Base-by-base conservation (phyloP, 805 yeast genomes). In the Wickerhamiella allomyrinae region DNA sequence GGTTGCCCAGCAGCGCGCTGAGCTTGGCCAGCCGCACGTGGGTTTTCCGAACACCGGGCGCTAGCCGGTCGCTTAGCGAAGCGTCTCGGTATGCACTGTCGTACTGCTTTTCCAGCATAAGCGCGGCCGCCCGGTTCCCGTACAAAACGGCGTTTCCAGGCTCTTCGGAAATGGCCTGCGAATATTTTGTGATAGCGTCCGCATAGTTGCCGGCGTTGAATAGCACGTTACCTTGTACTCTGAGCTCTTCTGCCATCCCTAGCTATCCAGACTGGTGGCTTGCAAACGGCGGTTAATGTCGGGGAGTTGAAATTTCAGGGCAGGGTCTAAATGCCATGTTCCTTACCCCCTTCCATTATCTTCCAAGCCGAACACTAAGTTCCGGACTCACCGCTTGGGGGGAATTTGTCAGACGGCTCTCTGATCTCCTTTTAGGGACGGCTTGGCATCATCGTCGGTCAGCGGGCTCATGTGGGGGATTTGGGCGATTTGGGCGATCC, bases 51-150 rank as follows among this genome's bases (percentile, higher is more conserved):
- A 51, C 51, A n/a, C 52, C 51, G 2, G 64, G 57, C 9, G 50
- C 60, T 17, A 58, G 53, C 11, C 46, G 41, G 34, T 50, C 51
- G 11, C 66, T 61, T 31, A 45, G 44, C 31, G 41, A 45, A 7
- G 61, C 53, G 46, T 66, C 70, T 14, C 41, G 39, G 20, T 61
- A 51, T 8, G 70, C 70, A 20, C 42, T 48, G 7, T 48, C 50
- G 43, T 55, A 61, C 43, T 56, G 49, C 15, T 49, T 48, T 13
- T 50, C 48, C 40, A 63, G 66, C 57, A 61, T 54, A 36, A 50
- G 48, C 2, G 70, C 68, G 54, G 65, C 62, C 11, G 59, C 46
- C 25, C 70, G 49, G 51, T 65, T 65, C 10, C 67, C 66, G 29
- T 55, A 56, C 42, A 60, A 57, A 8, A 56, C 52, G 2, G 66